Evolutionary conservation across 495 filamentous ascomycete species (phyloP), one percentile per base, ranked within the genome.

Genomic region (Astrocystis sublimbata): DNA sequence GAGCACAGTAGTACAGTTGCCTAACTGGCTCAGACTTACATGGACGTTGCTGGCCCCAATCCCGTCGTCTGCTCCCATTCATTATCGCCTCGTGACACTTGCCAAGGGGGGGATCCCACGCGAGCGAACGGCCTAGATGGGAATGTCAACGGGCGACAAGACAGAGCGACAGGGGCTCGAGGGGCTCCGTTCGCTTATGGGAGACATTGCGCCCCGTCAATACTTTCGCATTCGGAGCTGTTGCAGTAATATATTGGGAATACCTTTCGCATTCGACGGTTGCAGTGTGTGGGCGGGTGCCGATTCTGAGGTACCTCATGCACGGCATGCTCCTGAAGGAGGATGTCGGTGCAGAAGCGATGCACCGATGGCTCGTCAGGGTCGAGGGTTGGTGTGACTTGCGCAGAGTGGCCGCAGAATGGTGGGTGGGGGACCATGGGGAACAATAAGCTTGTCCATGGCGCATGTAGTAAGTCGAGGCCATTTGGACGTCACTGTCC

Each of bases 391-490:
- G n/a, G n/a, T n/a, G n/a, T n/a, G n/a, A n/a, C n/a, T n/a, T n/a
- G n/a, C n/a, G n/a, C n/a, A n/a, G n/a, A n/a, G n/a, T n/a, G n/a
- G n/a, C n/a, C n/a, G n/a, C n/a, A n/a, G n/a, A n/a, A n/a, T n/a
- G n/a, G n/a, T n/a, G n/a, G n/a, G 24, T 47, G 23, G n/a, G 17
- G 8, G 28, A 21, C 15, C n/a, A 30, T 8, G 47, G 24, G 47
- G 47, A 51, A 51, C 47, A 51, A 51, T 51, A 52, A 51, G 47
- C 47, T 50, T 31, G n/a, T n/a, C n/a, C n/a, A n/a, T n/a, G n/a
- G n/a, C n/a, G 46, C 46, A 50, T 30, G 17, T 50, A 28, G 26
- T 31, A 26, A 31, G 15, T 2, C 6, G 21, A 30, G 7, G 31
- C 8, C 23, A n/a, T n/a, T n/a, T n/a, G n/a, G n/a, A n/a, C n/a